Evolutionary conservation across 2,329 filamentous ascomycete species (phyloP).

Genomic region (Hypomyces perniciosus): DNA sequence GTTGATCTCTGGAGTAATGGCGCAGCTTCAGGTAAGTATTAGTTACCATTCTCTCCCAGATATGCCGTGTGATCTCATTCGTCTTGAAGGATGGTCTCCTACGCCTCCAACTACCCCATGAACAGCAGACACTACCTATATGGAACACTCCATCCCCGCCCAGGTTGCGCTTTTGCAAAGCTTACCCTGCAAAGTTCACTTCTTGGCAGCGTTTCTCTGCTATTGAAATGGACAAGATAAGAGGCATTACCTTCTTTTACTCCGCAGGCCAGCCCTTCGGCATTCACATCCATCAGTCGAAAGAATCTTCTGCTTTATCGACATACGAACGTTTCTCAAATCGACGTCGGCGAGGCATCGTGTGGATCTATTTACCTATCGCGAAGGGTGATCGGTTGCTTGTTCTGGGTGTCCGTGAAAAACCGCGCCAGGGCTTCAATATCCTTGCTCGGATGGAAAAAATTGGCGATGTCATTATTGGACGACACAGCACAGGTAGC

Average conservation of each 20-base stretch:
- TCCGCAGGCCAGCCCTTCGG: background rate
- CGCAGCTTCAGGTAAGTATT: background rate
- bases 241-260: background rate
- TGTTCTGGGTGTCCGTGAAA: background rate
- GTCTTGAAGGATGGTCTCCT: background rate
- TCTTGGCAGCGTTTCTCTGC: background rate
- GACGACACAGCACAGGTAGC: background rate
- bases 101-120: background rate
- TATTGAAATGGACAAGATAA: background rate
- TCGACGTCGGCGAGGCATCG: background rate
- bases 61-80: background rate
- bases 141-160: background rate
- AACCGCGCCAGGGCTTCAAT: background rate
- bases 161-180: background rate
- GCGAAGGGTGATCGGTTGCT: background rate
- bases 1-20: background rate
- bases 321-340: background rate
- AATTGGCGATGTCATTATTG: background rate
- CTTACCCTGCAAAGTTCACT: background rate
- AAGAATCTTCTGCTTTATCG: background rate
- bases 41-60: background rate
- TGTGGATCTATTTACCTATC: background rate
- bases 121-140: background rate
- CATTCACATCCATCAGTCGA: background rate
- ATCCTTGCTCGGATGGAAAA: background rate